Conservation (phyloP, 495 filamentous ascomycete species). For the Tuber microsphaerosporum region DNA sequence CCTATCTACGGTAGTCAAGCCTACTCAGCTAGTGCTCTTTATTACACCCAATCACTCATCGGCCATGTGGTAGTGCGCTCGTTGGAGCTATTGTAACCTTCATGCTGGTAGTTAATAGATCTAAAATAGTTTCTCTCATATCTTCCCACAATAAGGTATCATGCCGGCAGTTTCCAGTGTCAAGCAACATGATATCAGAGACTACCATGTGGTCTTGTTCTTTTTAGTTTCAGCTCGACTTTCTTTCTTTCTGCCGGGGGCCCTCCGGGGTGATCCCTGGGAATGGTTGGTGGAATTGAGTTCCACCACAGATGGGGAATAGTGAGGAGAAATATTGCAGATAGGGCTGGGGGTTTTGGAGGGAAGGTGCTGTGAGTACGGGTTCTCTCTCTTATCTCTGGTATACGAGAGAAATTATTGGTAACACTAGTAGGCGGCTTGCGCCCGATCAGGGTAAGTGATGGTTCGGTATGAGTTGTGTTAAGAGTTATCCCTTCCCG, state of each 20-base stretch:
- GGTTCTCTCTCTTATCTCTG: not conserved
- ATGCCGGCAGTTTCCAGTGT: not conserved
- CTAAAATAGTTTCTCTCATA: not conserved
- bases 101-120: not conserved
- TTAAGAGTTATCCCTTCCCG: too few relatives aligned
- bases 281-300: not conserved
- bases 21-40: not conserved
- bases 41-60: not conserved
- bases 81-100: not conserved
- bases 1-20: not conserved
- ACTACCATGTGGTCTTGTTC: not conserved
- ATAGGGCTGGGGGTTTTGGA: not conserved
- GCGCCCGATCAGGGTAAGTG: not conserved
- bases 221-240: not conserved
- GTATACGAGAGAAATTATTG: not conserved
- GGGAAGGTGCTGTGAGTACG: not conserved
- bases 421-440: not conserved
- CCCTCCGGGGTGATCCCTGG: not conserved
- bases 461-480: too few relatives aligned
- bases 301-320: not conserved
- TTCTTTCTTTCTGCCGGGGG: not conserved
- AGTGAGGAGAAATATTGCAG: not conserved
- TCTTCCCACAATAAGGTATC: not conserved
- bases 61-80: not conserved
- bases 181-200: not conserved